Evolutionary conservation across 306 rosid species (phyloP).

Genomic region (Luffa aegyptiaca): DNA sequence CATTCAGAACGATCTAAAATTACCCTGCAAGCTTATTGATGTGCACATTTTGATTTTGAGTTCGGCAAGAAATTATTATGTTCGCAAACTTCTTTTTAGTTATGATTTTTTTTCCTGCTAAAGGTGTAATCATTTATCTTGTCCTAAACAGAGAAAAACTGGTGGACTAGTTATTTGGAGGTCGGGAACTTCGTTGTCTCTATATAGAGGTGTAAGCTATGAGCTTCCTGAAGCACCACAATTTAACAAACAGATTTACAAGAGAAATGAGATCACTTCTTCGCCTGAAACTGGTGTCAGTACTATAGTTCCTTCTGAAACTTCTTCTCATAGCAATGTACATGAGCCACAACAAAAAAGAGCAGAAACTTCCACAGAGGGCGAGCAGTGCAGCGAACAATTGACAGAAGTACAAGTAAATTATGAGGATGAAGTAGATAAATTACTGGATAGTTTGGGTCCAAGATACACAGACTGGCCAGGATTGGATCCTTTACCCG

Average conservation of each 20-base stretch:
- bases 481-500: constrained; percentile 80
- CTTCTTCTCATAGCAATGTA: constrained; percentile 25
- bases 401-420: constrained; percentile 26
- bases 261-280: constrained; percentile 29
- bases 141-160: constrained; percentile 68
- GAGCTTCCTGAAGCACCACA: constrained; percentile 53
- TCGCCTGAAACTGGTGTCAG: constrained; percentile 25
- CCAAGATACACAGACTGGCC: constrained; percentile 90
- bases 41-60: background rate
- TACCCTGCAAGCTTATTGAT: background rate
- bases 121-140: background rate
- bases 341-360: constrained; percentile 11
- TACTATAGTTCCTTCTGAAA: constrained; percentile 19
- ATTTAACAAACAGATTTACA: constrained; percentile 37
- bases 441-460: constrained; percentile 66
- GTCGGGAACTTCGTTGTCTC: constrained; percentile 87
- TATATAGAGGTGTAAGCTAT: constrained; percentile 92
- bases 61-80: background rate
- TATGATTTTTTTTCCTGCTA: background rate
- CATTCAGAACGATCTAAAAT: background rate
- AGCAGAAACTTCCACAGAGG: constrained; percentile 25
- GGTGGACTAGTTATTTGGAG: constrained; percentile 98
- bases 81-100: background rate
- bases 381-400: constrained; percentile 22
- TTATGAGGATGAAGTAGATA: constrained; percentile 77